Evolutionary conservation across 2,329 filamentous ascomycete genomes (phyloP), one percentile per base, ranked within the genome.

Genomic region (Neocatenulostroma microsporum): DNA sequence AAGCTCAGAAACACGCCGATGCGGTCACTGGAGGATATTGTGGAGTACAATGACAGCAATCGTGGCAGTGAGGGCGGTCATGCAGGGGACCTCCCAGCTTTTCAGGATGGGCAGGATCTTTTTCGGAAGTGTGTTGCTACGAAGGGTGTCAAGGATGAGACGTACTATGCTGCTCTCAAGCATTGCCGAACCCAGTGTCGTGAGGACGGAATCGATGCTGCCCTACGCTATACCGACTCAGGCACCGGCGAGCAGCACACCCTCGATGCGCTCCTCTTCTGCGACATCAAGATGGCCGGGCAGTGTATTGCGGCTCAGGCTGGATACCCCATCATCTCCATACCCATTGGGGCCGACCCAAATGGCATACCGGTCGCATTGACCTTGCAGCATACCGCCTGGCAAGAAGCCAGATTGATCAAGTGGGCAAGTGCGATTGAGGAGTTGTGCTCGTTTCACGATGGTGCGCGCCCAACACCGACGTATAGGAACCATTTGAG

Each of bases 291-390:
- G 8, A 19, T 9, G 13, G 10, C 29, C 9, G 81, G 72, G 0
- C 78, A 84, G 55, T 73, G 73, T 3, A 73, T 84, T 40, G 78
- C 80, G 0, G 82, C 82, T 0, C 80, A 86, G 59, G 83, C 82
- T 5, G 80, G 82, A 0, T 87, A 86, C 52, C 82, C 82, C 0
- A 70, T 83, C 52, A 67, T 86, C 34, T 84, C 81, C 0, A 54
- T 87, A 1, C 82, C 82, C 0, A 77, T 70, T 0, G 78, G 78
- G 1, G 62, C 76, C 5, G 65, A 72, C 45, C 60, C 55, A 5
- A 62, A 48, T 2, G 63, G 63, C 1, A 65, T 69, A 62, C 65
- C 65, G 5, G 68, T 62, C 42, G 64, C 64, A 1, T 41, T 69
- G 5, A 63, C 55, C 20, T 36, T 69, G 8, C 54, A 58, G 49